phyloP scores from a whole-genome alignment of 2,329 filamentous ascomycete genomes.

The Chrysoporthe cubensis region DNA sequence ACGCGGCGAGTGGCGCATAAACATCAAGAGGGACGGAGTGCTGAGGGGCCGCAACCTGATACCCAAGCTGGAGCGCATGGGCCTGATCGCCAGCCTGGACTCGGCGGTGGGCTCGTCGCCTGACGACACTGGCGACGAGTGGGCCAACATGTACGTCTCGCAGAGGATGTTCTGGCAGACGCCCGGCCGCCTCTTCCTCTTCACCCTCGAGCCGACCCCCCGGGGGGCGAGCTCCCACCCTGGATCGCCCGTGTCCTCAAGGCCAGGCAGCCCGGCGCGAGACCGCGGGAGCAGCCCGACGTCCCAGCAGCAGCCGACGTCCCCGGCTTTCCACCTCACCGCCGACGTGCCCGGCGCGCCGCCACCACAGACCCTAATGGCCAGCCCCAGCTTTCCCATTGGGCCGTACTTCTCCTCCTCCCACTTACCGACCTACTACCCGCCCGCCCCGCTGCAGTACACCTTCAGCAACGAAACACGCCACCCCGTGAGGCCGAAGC shows the following conservation, averaged over 20 bases:
- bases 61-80: slow-evolving; percentile 92
- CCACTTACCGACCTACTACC: slow-evolving; percentile 89
- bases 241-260: slow-evolving; percentile 56
- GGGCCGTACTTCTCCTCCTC: slow-evolving; percentile 82
- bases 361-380: slow-evolving; percentile 40
- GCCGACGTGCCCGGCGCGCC: slow-evolving; percentile 46
- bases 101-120: slow-evolving; percentile 71
- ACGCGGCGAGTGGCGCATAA: slow-evolving; percentile 83
- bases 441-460: slow-evolving; percentile 81
- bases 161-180: slow-evolving; percentile 89
- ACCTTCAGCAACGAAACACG: slow-evolving; percentile 76
- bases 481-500: slow-evolving; percentile 86
- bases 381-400: slow-evolving; percentile 46
- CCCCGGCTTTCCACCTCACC: slow-evolving; percentile 33
- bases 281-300: slow-evolving; percentile 35
- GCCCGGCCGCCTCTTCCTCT: slow-evolving; percentile 84
- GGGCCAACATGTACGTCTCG: slow-evolving; percentile 82
- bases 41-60: slow-evolving; percentile 82
- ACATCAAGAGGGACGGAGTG: slow-evolving; percentile 84
- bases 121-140: slow-evolving; percentile 66
- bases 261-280: slow-evolving; percentile 55
- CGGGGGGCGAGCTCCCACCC: slow-evolving; percentile 46
- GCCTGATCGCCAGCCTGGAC: slow-evolving; percentile 76
- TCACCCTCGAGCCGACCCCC: slow-evolving; percentile 70
- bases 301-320: slow-evolving; percentile 28